Evolutionary conservation across 257 asterid species (phyloP).

Genomic region (Paraleonurus japonicus): DNA sequence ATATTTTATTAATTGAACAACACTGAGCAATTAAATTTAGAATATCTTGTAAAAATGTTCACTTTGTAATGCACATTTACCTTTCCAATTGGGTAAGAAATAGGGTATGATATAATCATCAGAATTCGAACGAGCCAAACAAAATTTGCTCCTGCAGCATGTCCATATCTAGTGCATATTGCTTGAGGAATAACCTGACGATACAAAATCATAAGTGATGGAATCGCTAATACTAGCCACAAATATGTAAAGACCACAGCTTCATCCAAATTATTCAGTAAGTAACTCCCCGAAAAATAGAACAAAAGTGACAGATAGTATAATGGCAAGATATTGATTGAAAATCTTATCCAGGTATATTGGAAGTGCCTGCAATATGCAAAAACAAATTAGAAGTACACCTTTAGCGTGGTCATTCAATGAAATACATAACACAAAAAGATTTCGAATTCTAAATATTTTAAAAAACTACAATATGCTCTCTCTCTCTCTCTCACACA

Average conservation of each 20-base stretch:
- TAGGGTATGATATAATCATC: constrained; percentile 80
- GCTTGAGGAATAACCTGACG: constrained; percentile 98
- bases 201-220: constrained; percentile 10
- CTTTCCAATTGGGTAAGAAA: constrained; percentile 96
- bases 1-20: not conserved
- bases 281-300: constrained; percentile 93
- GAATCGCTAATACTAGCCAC: constrained; percentile 24
- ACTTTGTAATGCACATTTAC: constrained; percentile 46
- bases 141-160: constrained; percentile 90
- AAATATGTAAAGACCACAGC: constrained; percentile 41
- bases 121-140: constrained; percentile 90
- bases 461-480: too few relatives aligned
- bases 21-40: constrained; percentile 6
- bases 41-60: not conserved
- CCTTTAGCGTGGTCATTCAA: too few relatives aligned
- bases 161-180: constrained; percentile 96
- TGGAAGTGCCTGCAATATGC: constrained; percentile 89
- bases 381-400: constrained; percentile 12
- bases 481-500: too few relatives aligned
- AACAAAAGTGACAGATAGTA: constrained; percentile 95
- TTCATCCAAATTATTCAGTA: constrained; percentile 41
- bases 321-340: constrained; percentile 90
- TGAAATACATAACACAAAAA: too few relatives aligned
- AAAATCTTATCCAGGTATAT: constrained; percentile 87
- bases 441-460: too few relatives aligned